Conservation (phyloP, 2,329 filamentous ascomycete species). For the Epichloe gansuensis region DNA sequence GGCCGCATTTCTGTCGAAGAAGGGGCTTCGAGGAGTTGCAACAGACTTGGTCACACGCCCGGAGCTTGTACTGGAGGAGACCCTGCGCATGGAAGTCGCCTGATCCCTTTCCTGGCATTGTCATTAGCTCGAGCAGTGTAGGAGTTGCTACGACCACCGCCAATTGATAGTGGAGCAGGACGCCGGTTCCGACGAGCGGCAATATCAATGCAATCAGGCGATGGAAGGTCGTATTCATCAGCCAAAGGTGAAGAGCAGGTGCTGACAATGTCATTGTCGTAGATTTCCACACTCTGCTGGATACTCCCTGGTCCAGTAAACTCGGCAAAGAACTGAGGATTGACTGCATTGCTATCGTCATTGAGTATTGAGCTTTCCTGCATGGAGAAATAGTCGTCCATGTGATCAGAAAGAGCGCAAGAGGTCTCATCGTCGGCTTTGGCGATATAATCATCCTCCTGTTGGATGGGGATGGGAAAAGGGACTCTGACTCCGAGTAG, state of each 20-base stretch:
- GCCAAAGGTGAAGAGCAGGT: constrained; percentile 5
- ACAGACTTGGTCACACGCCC: constrained; percentile 21
- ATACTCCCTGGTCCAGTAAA: not conserved
- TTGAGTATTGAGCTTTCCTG: constrained; percentile 6
- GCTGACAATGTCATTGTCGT: not conserved
- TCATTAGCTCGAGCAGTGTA: constrained; percentile 37
- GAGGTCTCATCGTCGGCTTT: constrained; percentile 7
- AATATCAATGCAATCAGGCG: constrained; percentile 40
- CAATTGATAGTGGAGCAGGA: constrained; percentile 33
- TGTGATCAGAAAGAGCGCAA: constrained; percentile 7
- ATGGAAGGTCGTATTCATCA: constrained; percentile 26
- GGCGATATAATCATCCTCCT: not conserved
- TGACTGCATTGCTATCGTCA: constrained; percentile 2
- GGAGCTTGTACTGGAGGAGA: constrained; percentile 37
- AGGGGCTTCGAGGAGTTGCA: constrained; percentile 23
- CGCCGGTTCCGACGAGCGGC: constrained; percentile 38
- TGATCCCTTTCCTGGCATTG: constrained; percentile 31
- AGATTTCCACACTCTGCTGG: constrained; percentile 1
- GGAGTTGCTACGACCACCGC: constrained; percentile 30
- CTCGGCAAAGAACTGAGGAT: constrained; percentile 2
- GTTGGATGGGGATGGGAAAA: not conserved
- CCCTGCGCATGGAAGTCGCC: constrained; percentile 39
- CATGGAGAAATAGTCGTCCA: constrained; percentile 11
- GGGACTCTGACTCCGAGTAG: constrained; percentile 15
- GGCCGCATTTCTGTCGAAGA: constrained; percentile 34